These are phyloP conservation scores for Hymenoscyphus occultus DNA, from an alignment of 2,329 filamentous ascomycete species.

Conservation along the genomic window DNA sequence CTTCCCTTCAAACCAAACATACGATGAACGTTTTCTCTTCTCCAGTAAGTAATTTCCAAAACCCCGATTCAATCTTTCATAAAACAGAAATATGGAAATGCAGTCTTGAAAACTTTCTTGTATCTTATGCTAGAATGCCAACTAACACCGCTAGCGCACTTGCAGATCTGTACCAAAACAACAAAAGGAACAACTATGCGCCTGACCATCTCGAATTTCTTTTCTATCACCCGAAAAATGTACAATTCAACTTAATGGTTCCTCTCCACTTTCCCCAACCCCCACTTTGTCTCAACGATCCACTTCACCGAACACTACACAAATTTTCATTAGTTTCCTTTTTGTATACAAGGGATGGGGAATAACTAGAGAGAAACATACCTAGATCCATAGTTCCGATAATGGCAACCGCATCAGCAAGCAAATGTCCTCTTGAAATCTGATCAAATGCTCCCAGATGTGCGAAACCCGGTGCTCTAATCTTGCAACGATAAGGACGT, in stretches of 20 bases:
- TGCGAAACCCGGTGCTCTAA: slow-evolving; percentile 93
- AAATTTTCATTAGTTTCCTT: slow-evolving; percentile 22
- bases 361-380: slow-evolving; percentile 42
- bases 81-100: not conserved
- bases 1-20: no score
- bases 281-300: slow-evolving; percentile 43
- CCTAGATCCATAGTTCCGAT: slow-evolving; percentile 89
- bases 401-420: slow-evolving; percentile 95
- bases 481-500: slow-evolving; percentile 95
- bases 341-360: slow-evolving; percentile 13
- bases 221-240: slow-evolving; percentile 11
- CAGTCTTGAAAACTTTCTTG: not conserved
- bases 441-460: slow-evolving; percentile 95
- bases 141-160: not conserved
- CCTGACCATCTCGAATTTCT: not conserved
- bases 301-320: slow-evolving; percentile 44
- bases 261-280: slow-evolving; percentile 7
- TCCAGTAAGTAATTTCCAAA: not conserved
- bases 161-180: slow-evolving; percentile 4
- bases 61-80: no score
- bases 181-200: slow-evolving; percentile 4
- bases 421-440: slow-evolving; percentile 82
- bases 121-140: slow-evolving; percentile 1
- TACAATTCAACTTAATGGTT: slow-evolving; percentile 9
- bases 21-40: no score